phyloP scores from a whole-genome alignment of 768 basidiomycete genomes.

The Russula vinacea region DNA sequence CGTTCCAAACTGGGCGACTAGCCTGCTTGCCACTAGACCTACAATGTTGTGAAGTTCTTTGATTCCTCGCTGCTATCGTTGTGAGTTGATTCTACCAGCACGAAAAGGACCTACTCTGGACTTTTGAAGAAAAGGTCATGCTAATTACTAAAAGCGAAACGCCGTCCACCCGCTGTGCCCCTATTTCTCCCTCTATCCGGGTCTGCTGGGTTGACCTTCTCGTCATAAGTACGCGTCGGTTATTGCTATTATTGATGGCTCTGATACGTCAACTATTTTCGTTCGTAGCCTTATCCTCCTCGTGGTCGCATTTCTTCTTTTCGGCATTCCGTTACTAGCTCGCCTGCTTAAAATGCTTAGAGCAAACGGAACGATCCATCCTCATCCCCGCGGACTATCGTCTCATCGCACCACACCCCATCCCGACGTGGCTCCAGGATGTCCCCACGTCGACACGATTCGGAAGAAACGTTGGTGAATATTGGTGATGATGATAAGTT shows the following conservation, averaged over 20 bases:
- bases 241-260: conserved; percentile 2
- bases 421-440: neutral
- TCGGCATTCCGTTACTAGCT: conserved; percentile 31
- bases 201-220: conserved; percentile 29
- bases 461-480: conserved; percentile 13
- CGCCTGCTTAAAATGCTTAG: conserved; percentile 24
- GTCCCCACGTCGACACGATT: conserved; percentile 12
- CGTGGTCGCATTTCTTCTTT: conserved; percentile 29
- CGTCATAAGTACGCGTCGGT: conserved; percentile 28
- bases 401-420: neutral
- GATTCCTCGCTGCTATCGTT: neutral
- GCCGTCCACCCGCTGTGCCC: conserved; percentile 9
- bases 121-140: no score
- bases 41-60: conserved; percentile 5
- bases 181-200: conserved; percentile 16
- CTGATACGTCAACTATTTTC: conserved; percentile 7
- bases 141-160: conserved; percentile 10
- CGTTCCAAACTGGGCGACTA: conserved; percentile 11
- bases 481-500: conserved; percentile 1
- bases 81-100: neutral
- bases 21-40: neutral
- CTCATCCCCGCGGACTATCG: neutral
- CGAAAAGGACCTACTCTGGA: neutral
- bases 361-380: conserved; percentile 4
- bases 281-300: conserved; percentile 29